Conservation (phyloP, 2,329 filamentous ascomycete species). For the Epichloe scottii region DNA sequence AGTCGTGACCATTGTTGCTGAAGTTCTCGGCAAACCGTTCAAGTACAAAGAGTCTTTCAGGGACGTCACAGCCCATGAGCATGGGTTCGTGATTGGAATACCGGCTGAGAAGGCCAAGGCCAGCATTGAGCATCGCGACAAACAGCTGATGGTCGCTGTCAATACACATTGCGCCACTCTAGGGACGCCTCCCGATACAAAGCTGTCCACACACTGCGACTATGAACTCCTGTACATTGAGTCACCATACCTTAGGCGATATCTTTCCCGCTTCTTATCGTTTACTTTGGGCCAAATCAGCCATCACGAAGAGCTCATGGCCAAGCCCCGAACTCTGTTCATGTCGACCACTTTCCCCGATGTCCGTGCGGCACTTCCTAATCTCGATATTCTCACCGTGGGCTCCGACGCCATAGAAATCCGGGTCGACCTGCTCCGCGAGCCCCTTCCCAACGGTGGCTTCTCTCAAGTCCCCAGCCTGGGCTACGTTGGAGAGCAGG, state of each 20-base stretch:
- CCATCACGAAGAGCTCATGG: conserved; percentile 64
- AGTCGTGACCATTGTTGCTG: conserved; percentile 63
- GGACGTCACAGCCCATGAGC: conserved; percentile 39
- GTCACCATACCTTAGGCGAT: conserved; percentile 57
- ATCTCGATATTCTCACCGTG: conserved; percentile 77
- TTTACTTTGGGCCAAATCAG: conserved; percentile 69
- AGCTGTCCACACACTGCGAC: conserved; percentile 58
- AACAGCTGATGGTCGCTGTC: conserved; percentile 51
- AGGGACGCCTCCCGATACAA: conserved; percentile 54
- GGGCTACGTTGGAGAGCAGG: conserved; percentile 73
- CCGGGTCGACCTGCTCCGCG: conserved; percentile 68
- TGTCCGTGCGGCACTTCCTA: conserved; percentile 68
- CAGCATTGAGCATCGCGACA: conserved; percentile 46
- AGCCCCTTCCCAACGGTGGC: conserved; percentile 50
- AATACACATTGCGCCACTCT: conserved; percentile 65
- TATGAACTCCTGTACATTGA: conserved; percentile 80
- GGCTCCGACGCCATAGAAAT: conserved; percentile 79
- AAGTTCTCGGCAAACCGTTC: conserved; percentile 65
- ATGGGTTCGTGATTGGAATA: conserved; percentile 57
- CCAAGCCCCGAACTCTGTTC: conserved; percentile 68
- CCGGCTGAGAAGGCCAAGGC: conserved; percentile 41
- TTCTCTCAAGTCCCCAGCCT: conserved; percentile 60
- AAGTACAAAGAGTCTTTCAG: conserved; percentile 44
- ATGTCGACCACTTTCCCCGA: conserved; percentile 85
- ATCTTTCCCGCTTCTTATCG: conserved; percentile 66